phyloP scores from a whole-genome alignment of 495 filamentous ascomycete genomes.

The Aspergillus campestris region DNA sequence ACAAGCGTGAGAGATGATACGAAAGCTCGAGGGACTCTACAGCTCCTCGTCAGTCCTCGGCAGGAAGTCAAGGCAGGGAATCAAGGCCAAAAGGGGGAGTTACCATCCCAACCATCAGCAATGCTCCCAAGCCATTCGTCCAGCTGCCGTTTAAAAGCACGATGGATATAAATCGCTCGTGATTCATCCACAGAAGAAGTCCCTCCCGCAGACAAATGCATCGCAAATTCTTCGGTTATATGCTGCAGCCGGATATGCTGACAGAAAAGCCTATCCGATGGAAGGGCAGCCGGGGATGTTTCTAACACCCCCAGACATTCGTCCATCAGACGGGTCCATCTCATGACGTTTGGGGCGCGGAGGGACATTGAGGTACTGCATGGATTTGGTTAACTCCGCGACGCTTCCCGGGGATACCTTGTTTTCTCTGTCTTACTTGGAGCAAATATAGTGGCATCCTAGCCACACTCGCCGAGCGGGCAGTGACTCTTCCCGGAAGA shows the following conservation, averaged over 20 bases:
- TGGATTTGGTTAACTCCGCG: neutral
- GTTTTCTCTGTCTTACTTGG: constrained; percentile 6
- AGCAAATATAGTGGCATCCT: constrained; percentile 59
- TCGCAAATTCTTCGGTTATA: constrained; percentile 63
- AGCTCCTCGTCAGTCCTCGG: neutral
- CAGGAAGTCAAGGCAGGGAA: no score
- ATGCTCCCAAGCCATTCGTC: no score
- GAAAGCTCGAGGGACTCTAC: neutral
- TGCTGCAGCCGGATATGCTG: constrained; percentile 61
- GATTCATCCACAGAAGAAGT: constrained; percentile 41
- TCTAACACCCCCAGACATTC: constrained; percentile 65
- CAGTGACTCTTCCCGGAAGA: constrained; percentile 18
- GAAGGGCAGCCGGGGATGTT: constrained; percentile 54
- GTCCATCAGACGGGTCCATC: constrained; percentile 66
- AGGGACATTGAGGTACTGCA: constrained; percentile 63
- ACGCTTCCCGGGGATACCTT: neutral
- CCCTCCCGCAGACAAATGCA: constrained; percentile 66
- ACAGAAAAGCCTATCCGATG: constrained; percentile 59
- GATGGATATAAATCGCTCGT: no score
- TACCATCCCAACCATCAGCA: no score
- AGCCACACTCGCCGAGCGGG: constrained; percentile 65
- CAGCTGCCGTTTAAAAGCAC: no score
- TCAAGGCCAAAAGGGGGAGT: no score
- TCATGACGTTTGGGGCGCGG: constrained; percentile 63
- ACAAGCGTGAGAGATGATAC: neutral